These are phyloP conservation scores for Aspergillus homomorphus DNA, from an alignment of 495 filamentous ascomycete species.

Conservation along the genomic window DNA sequence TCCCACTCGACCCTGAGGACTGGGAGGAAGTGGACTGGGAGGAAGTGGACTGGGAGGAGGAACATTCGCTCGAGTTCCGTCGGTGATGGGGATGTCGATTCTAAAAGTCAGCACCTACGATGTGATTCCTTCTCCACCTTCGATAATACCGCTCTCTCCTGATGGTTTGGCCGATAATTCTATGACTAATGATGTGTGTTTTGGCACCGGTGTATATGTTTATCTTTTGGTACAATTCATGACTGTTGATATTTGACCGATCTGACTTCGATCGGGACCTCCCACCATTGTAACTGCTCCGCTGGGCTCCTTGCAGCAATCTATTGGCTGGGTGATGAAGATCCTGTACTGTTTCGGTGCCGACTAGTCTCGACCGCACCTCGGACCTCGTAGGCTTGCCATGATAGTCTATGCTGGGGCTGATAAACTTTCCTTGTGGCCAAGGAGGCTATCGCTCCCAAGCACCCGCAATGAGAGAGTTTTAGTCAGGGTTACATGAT, in stretches of 20 bases:
- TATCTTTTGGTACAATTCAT: neutral
- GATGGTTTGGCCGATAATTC: neutral
- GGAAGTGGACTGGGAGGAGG: constrained; percentile 1
- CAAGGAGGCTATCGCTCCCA: neutral
- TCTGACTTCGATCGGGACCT: too few species aligned
- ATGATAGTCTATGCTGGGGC: too few species aligned
- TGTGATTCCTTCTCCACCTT: neutral
- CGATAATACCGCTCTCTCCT: neutral
- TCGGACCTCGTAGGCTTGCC: too few species aligned
- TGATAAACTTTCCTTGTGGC: neutral
- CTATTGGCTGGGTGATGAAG: neutral
- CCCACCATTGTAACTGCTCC: too few species aligned
- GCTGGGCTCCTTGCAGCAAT: neutral
- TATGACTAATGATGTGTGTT: constrained; percentile 4
- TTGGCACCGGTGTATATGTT: neutral
- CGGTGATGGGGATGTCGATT: constrained; percentile 2
- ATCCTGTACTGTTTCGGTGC: neutral
- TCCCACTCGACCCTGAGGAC: neutral
- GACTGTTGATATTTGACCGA: neutral
- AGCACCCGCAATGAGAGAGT: neutral
- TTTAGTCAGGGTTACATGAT: neutral
- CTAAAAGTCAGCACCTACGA: too few species aligned
- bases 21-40: constrained; percentile 9
- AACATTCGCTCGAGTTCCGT: constrained; percentile 12
- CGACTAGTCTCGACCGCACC: too few species aligned